Evolutionary conservation across 2,329 filamentous ascomycete species (phyloP).

Genomic region (Metarhizium brunneum): DNA sequence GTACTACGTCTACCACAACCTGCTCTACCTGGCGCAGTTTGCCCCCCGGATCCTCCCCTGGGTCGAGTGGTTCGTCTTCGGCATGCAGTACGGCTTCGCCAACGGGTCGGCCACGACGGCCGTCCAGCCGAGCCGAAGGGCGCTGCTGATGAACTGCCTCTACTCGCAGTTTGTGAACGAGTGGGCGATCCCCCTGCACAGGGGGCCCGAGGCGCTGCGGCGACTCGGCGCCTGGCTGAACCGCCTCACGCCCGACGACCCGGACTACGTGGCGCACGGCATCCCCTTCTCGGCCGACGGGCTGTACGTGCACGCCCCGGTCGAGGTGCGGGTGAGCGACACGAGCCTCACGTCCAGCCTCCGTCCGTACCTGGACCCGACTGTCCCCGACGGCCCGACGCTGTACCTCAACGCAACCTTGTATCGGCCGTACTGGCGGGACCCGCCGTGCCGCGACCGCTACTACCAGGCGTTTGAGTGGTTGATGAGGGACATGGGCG

Average conservation of each 20-base stretch:
- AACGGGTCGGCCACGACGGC: conserved; percentile 60
- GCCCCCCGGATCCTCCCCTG: conserved; percentile 72
- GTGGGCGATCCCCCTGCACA: conserved; percentile 82
- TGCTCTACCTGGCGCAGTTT: conserved; percentile 72
- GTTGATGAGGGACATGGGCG: conserved; percentile 78
- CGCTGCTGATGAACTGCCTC: conserved; percentile 90
- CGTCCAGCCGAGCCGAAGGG: conserved; percentile 69
- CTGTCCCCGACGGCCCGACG: conserved; percentile 57
- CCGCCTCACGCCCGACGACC: conserved; percentile 50
- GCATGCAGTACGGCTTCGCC: conserved; percentile 91
- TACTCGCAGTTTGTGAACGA: conserved; percentile 99
- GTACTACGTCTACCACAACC: conserved; percentile 84
- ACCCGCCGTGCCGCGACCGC: conserved; percentile 64
- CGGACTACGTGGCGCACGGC: conserved; percentile 50
- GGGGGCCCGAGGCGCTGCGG: conserved; percentile 77
- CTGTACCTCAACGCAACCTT: conserved; percentile 86
- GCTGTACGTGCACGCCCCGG: conserved; percentile 78
- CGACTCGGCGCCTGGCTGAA: conserved; percentile 83
- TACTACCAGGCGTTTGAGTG: conserved; percentile 91
- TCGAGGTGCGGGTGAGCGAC: conserved; percentile 82
- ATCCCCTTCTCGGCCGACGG: conserved; percentile 77
- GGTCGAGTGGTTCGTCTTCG: conserved; percentile 95
- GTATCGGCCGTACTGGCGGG: conserved; percentile 70
- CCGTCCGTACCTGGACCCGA: conserved; percentile 58
- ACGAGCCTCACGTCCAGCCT: conserved; percentile 35